These are phyloP conservation scores for Globisporangium paddicum DNA, from an alignment of 352 stramenopile species.

Conservation along the genomic window DNA sequence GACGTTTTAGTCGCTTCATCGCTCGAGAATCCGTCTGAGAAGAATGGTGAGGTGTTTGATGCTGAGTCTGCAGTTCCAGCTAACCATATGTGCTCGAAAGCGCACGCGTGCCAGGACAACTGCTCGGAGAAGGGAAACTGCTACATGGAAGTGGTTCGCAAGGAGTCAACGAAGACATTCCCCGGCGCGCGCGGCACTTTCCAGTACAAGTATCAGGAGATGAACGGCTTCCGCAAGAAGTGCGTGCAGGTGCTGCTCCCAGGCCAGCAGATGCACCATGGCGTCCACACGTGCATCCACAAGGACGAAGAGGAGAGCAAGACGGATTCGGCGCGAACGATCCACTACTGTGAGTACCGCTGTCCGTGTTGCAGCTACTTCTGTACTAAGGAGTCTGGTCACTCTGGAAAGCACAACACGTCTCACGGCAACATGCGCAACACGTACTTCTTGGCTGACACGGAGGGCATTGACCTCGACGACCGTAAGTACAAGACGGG, in stretches of 20 bases:
- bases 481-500: slow-evolving; percentile 69
- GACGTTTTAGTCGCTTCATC: slow-evolving; percentile 37
- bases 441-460: slow-evolving; percentile 61
- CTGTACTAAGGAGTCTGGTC: slow-evolving; percentile 54
- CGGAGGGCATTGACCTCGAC: slow-evolving; percentile 56
- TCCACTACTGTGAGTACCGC: slow-evolving; percentile 67
- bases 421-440: slow-evolving; percentile 82
- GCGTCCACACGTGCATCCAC: slow-evolving; percentile 39
- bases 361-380: slow-evolving; percentile 78
- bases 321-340: too few relatives aligned
- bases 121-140: slow-evolving; percentile 68
- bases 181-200: slow-evolving; percentile 48
- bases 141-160: slow-evolving; percentile 60
- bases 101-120: slow-evolving; percentile 54
- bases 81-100: slow-evolving; percentile 58
- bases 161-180: slow-evolving; percentile 68
- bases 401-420: slow-evolving; percentile 50
- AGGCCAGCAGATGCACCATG: slow-evolving; percentile 37
- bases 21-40: slow-evolving; percentile 35
- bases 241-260: slow-evolving; percentile 34
- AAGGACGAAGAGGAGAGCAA: slow-evolving; percentile 12
- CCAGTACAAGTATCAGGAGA: slow-evolving; percentile 73
- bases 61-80: slow-evolving; percentile 24
- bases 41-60: slow-evolving; percentile 34
- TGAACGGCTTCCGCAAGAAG: slow-evolving; percentile 73